Evolutionary conservation across 495 filamentous ascomycete species (phyloP).

Genomic region (Trichoderma gamsii): DNA sequence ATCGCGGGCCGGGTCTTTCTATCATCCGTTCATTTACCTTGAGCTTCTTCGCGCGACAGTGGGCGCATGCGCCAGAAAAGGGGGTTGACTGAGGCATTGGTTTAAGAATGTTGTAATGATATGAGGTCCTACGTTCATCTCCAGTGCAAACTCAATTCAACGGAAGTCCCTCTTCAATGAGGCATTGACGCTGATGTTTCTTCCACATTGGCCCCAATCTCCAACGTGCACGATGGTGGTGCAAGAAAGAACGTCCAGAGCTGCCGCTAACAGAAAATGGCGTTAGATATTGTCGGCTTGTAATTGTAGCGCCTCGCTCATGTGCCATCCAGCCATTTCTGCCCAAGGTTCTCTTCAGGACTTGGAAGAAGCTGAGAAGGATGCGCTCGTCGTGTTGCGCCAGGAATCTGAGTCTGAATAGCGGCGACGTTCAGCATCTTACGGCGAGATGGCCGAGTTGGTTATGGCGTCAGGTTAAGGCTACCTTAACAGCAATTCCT

Average conservation of each 20-base stretch:
- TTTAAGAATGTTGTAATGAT: not conserved
- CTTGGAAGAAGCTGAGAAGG: not conserved
- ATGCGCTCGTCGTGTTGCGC: not conserved
- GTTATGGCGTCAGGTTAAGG: conserved; percentile 14
- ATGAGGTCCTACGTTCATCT: not conserved
- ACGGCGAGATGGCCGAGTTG: conserved; percentile 12
- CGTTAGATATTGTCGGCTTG: too few relatives aligned
- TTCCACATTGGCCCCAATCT: too few relatives aligned
- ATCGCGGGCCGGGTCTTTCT: not conserved
- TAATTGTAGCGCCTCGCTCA: too few relatives aligned
- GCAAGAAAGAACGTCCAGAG: too few relatives aligned
- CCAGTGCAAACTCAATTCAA: not conserved
- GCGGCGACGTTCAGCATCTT: not conserved
- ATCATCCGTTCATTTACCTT: not conserved
- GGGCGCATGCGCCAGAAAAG: conserved; percentile 8
- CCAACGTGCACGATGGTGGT: too few relatives aligned
- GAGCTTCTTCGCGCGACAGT: conserved; percentile 2
- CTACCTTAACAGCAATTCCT: conserved; percentile 15
- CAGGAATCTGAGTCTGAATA: not conserved
- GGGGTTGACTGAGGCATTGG: not conserved
- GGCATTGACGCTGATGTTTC: not conserved
- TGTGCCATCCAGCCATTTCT: not conserved
- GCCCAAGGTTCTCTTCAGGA: not conserved
- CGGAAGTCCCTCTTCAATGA: not conserved
- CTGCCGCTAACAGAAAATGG: not conserved